phyloP scores from a whole-genome alignment of 306 rosid genomes.

The Malus sieversii region DNA sequence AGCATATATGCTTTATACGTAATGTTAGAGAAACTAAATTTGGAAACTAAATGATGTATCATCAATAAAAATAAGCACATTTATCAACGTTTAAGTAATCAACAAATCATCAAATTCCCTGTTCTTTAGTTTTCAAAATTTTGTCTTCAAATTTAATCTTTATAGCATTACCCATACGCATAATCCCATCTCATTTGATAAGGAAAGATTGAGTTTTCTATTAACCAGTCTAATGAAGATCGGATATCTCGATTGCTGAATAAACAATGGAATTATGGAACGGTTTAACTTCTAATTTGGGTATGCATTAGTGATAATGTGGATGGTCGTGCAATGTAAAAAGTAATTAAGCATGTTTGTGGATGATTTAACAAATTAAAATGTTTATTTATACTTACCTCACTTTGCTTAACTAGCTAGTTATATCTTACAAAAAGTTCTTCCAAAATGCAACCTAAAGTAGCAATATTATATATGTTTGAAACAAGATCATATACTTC shows the following conservation, averaged over 20 bases:
- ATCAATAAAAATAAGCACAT: too few species aligned
- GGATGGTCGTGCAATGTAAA: background rate
- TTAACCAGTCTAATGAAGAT: too few species aligned
- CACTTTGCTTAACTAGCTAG: too few species aligned
- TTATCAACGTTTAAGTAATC: too few species aligned
- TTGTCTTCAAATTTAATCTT: too few species aligned
- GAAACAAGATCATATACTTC: background rate
- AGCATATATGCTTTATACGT: background rate
- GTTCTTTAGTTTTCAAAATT: too few species aligned
- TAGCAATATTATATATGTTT: background rate
- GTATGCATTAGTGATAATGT: too few species aligned
- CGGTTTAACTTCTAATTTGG: too few species aligned
- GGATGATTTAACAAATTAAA: background rate
- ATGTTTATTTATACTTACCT: background rate
- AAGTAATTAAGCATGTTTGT: background rate
- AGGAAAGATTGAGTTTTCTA: background rate
- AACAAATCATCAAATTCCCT: too few species aligned
- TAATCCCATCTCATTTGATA: background rate
- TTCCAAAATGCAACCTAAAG: background rate
- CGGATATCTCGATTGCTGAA: background rate
- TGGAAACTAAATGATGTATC: too few species aligned
- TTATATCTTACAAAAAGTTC: background rate
- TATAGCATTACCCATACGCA: too few species aligned
- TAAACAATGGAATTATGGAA: background rate
- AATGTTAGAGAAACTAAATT: too few species aligned